A percentile compares a stretch with the other conserved stretches of the same genome.
phyloP scores from a whole-genome alignment of 352 stramenopile species.

The Pythium guiyangense region DNA sequence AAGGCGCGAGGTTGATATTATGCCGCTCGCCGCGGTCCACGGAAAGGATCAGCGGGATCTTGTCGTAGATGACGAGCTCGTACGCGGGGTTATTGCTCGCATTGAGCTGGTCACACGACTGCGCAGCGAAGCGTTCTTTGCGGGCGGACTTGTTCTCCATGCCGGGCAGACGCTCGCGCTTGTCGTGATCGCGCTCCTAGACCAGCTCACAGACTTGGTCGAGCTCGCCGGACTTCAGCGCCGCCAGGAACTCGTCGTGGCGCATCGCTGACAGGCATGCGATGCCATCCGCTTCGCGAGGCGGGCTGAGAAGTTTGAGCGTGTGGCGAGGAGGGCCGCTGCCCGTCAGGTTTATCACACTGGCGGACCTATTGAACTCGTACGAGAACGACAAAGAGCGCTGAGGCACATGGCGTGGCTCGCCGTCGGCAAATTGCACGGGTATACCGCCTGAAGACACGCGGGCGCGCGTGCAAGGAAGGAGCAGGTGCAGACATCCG shows the following conservation, averaged over 20 bases:
- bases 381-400: conserved; percentile 14
- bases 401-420: conserved; percentile 7
- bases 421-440: background rate
- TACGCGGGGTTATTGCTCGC: conserved; percentile 2
- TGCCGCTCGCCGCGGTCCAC: conserved; percentile 16
- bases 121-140: conserved; percentile 13
- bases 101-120: conserved; percentile 10
- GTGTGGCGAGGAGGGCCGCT: conserved; percentile 20
- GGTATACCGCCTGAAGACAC: background rate
- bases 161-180: background rate
- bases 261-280: background rate
- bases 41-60: conserved; percentile 8
- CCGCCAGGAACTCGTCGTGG: conserved; percentile 3
- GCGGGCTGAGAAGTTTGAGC: background rate
- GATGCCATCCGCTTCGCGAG: background rate
- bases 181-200: too few species aligned
- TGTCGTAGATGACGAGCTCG: conserved; percentile 16
- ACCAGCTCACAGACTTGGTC: conserved; percentile 18
- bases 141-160: conserved; percentile 10
- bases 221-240: conserved; percentile 18
- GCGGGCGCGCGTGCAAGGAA: background rate
- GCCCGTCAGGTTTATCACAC: background rate
- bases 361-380: conserved; percentile 15
- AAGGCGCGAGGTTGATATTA: conserved; percentile 21
- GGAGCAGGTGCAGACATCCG: background rate